Conservation (phyloP, 129 eudicot species). For the Ambrosia trifida region DNA sequence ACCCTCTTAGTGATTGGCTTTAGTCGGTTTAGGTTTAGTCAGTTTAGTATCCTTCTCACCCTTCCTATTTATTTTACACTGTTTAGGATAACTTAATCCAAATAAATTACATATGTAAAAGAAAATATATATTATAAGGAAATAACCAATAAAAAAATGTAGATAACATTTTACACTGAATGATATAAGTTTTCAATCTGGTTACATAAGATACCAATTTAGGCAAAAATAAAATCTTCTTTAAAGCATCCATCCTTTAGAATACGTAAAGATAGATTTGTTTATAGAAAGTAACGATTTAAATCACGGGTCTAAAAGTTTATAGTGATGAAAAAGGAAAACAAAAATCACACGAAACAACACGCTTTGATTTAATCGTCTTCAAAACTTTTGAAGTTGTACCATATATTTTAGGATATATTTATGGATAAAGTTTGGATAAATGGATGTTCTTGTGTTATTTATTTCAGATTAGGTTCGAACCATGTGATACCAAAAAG, state of each 20-base stretch:
- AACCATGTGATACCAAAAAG: slow-evolving; percentile 29
- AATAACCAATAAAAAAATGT: no score
- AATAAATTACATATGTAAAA: no score
- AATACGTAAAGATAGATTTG: background rate
- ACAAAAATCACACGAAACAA: slow-evolving; percentile 32
- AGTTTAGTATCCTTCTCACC: no score
- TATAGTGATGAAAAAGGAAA: slow-evolving; percentile 12
- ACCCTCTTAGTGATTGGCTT: no score
- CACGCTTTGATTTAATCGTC: slow-evolving; percentile 12
- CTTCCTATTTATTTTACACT: no score
- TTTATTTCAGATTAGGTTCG: slow-evolving; percentile 30
- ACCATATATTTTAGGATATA: slow-evolving; percentile 25
- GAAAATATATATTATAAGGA: no score
- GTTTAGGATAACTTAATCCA: no score
- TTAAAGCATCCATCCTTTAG: background rate
- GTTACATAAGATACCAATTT: background rate
- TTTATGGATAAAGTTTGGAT: slow-evolving; percentile 39
- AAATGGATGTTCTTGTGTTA: slow-evolving; percentile 24
- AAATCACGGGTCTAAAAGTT: slow-evolving; percentile 23
- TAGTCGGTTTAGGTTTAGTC: no score
- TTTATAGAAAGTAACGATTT: background rate
- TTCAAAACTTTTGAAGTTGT: slow-evolving; percentile 6
- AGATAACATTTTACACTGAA: background rate
- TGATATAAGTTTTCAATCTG: background rate
- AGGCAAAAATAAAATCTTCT: background rate